Evolutionary conservation across 1,284 basidiomycete species (phyloP).

Genomic region (Cryptococcus amylolentus): DNA sequence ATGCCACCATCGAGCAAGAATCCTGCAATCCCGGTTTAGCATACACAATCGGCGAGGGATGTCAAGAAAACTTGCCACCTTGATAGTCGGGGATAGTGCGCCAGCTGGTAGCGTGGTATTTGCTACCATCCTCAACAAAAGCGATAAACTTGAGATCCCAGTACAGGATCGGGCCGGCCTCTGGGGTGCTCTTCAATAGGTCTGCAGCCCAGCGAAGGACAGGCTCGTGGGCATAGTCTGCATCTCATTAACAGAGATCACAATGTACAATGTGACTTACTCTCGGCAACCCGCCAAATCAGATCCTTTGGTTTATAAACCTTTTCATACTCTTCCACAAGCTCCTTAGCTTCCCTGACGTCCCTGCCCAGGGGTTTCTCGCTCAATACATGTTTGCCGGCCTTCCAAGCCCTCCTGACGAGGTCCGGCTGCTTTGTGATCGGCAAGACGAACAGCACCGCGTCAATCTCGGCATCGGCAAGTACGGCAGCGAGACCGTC

Average conservation of each 20-base stretch:
- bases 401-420: conserved; percentile 56
- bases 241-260: background rate
- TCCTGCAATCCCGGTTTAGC: conserved; percentile 11
- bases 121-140: conserved; percentile 60
- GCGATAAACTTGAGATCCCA: conserved; percentile 53
- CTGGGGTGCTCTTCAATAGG: conserved; percentile 60
- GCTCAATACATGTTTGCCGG: conserved; percentile 79
- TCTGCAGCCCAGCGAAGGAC: conserved; percentile 57
- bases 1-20: conserved; percentile 51
- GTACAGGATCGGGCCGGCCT: conserved; percentile 53
- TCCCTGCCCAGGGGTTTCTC: conserved; percentile 74
- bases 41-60: too few relatives aligned
- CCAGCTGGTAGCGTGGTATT: conserved; percentile 79
- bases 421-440: conserved; percentile 69
- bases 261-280: conserved; percentile 26
- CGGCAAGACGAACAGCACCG: conserved; percentile 72
- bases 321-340: conserved; percentile 65
- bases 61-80: conserved; percentile 55
- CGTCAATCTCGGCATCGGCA: conserved; percentile 61
- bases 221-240: conserved; percentile 68
- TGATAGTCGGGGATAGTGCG: conserved; percentile 79
- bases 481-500: conserved; percentile 62
- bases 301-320: conserved; percentile 65
- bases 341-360: conserved; percentile 59
- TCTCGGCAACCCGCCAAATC: conserved; percentile 81